phyloP scores from a whole-genome alignment of 371 early-diverging fungal species.

The Basidiobolus meristosporus region DNA sequence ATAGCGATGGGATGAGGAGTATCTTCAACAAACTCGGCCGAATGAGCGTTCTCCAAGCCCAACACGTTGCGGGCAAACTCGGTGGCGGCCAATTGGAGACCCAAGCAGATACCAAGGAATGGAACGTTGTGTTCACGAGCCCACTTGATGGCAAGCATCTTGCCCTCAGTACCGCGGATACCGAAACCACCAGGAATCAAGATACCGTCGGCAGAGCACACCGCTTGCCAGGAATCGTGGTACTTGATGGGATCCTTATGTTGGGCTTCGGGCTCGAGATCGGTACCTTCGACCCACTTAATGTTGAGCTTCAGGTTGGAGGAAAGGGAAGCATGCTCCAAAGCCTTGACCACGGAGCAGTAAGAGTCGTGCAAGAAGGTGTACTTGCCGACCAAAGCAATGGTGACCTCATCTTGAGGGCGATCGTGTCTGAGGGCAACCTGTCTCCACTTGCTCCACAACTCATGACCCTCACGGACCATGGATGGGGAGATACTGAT shows the following conservation, averaged over 20 bases:
- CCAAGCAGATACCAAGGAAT: constrained; percentile 97
- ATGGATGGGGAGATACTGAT: constrained; percentile 25
- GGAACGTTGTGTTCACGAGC: constrained; percentile 97
- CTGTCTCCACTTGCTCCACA: constrained; percentile 71
- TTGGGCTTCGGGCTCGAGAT: constrained; percentile 61
- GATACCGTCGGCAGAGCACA: constrained; percentile 84
- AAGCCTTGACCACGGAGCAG: constrained; percentile 88
- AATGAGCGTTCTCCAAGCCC: constrained; percentile 66
- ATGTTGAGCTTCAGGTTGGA: constrained; percentile 68
- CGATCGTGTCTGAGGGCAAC: constrained; percentile 60
- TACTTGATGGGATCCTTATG: constrained; percentile 68
- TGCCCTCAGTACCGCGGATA: constrained; percentile 91
- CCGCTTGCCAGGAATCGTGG: constrained; percentile 81
- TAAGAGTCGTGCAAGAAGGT: constrained; percentile 90
- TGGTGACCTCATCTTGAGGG: constrained; percentile 67
- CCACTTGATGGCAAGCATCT: constrained; percentile 91
- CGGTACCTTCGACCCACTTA: constrained; percentile 87
- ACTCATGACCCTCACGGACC: constrained; percentile 27
- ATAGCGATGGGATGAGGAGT: constrained; percentile 62
- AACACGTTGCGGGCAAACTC: constrained; percentile 96
- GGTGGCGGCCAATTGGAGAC: constrained; percentile 95
- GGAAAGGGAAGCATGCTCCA: constrained; percentile 82
- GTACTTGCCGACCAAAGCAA: constrained; percentile 95
- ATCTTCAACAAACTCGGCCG: constrained; percentile 67
- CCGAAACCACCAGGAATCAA: constrained; percentile 99